Conservation (phyloP, 2,329 filamentous ascomycete species). For the Colletotrichum noveboracense region DNA sequence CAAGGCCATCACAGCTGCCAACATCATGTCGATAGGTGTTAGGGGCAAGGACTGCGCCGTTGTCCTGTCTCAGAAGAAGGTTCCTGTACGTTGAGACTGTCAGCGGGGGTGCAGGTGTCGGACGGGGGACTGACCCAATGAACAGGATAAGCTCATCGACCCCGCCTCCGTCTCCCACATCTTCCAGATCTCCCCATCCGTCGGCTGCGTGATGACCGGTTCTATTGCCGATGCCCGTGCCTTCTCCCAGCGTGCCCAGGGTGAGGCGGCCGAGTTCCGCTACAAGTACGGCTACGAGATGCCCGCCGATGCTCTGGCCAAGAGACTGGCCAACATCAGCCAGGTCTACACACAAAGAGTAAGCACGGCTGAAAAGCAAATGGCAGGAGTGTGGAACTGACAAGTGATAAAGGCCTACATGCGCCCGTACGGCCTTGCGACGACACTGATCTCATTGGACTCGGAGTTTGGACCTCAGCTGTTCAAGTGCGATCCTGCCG, state of each 20-base stretch:
- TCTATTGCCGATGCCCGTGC: slow-evolving; percentile 97
- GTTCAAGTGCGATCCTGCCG: slow-evolving; percentile 97
- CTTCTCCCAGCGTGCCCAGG: slow-evolving; percentile 89
- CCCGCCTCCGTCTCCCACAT: slow-evolving; percentile 96
- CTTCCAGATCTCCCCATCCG: slow-evolving; percentile 94
- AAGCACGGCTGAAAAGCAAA: slow-evolving; percentile 28
- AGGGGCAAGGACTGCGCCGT: slow-evolving; percentile 97
- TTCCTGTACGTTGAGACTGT: slow-evolving; percentile 73
- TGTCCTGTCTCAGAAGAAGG: slow-evolving; percentile 98
- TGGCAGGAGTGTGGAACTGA: slow-evolving; percentile 23
- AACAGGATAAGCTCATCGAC: slow-evolving; percentile 97
- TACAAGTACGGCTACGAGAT: slow-evolving; percentile 99
- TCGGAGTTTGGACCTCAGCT: slow-evolving; percentile 91
- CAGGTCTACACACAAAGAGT: slow-evolving; percentile 99
- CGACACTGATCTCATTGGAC: slow-evolving; percentile 93
- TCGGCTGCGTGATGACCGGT: slow-evolving; percentile 98
- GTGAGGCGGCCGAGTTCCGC: slow-evolving; percentile 95
- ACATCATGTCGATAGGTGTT: slow-evolving; percentile 97
- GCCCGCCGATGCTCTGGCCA: slow-evolving; percentile 95
- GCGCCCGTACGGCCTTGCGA: slow-evolving; percentile 95
- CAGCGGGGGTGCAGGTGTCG: slow-evolving; percentile 9
- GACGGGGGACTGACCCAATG: slow-evolving; percentile 35
- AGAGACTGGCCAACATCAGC: slow-evolving; percentile 97
- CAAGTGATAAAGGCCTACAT: slow-evolving; percentile 75
- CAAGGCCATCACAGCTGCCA: slow-evolving; percentile 98